These are phyloP conservation scores for Raphanus hybrid DNA, from an alignment of 441 rosid genomes.

Conservation along the genomic window DNA sequence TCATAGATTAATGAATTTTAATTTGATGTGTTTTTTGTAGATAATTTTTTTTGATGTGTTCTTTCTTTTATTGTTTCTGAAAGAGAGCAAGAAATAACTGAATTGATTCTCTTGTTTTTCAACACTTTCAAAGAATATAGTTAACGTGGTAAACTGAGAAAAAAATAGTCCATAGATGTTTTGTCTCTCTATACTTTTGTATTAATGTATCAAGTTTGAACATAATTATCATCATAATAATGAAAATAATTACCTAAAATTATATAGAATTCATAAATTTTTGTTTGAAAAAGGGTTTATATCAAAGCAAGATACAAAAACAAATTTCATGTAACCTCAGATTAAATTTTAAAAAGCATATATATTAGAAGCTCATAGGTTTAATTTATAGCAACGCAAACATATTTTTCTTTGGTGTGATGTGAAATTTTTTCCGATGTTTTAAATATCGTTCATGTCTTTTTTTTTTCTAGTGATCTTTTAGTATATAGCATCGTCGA, in stretches of 20 bases:
- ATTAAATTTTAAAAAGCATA: not conserved
- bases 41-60: not conserved
- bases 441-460: not conserved
- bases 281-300: no score
- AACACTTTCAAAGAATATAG: not conserved
- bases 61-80: not conserved
- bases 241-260: no score
- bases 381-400: not conserved
- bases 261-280: no score
- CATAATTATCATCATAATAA: no score
- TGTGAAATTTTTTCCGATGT: not conserved
- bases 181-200: no score
- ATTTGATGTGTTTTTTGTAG: not conserved
- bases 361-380: not conserved
- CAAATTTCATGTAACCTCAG: not conserved
- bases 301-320: not conserved
- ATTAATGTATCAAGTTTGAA: no score
- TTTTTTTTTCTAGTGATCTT: not conserved
- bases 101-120: constrained; percentile 3
- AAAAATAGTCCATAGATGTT: no score
- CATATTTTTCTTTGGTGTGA: not conserved
- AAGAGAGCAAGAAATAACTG: constrained; percentile 13
- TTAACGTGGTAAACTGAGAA: not conserved
- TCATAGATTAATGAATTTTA: no score
- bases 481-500: not conserved